Evolutionary conservation across 306 rosid species (phyloP), one percentile per base, ranked within the genome.

Genomic region (Rosa persica): DNA sequence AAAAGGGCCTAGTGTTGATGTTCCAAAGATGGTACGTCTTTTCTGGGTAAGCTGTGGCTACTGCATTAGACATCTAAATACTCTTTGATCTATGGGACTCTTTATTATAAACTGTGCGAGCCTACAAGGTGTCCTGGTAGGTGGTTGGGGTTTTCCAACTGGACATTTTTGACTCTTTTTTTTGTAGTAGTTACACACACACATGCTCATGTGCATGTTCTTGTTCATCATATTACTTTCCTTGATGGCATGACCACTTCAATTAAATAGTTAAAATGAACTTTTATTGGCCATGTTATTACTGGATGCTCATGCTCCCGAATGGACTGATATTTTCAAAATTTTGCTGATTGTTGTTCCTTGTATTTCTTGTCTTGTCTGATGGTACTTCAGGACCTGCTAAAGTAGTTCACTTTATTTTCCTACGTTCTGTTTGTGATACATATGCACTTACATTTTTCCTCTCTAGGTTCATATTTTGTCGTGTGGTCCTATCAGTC

Each of bases 401-500:
- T 8, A 42, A 9, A 20, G 12, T 40, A n/a, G 36, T 69, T 10
- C 11, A 27, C 13, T 73, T 25, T 72, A 30, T 1, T 34, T 42
- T 58, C 40, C 52, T 76, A 20, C 61, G 0, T 5, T 42, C 8
- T 64, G 67, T 44, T 65, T 38, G 8, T 9, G n/a, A 15, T 51
- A 25, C 9, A 15, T 19, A 19, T 1, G 71, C 54, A 39, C 47
- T 66, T 23, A 36, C 47, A 17, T 58, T 79, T 64, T 43, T 19
- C 36, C 74, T 48, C 57, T 86, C 76, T 89, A 95, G 98, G 89
- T 95, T 92, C 88, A 61, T 93, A 20, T 95, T 95, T 86, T 91
- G 89, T 83, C 88, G 77, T 74, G 82, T 89, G 27, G 98, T 86
- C 74, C 76, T 92, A 60, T 76, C 90, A 76, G 81, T 84, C 7